A percentile compares a stretch with the other conserved stretches of the same genome.
Evolutionary conservation across 495 filamentous ascomycete genomes (phyloP).

Genomic region (Penicillium soppii): DNA sequence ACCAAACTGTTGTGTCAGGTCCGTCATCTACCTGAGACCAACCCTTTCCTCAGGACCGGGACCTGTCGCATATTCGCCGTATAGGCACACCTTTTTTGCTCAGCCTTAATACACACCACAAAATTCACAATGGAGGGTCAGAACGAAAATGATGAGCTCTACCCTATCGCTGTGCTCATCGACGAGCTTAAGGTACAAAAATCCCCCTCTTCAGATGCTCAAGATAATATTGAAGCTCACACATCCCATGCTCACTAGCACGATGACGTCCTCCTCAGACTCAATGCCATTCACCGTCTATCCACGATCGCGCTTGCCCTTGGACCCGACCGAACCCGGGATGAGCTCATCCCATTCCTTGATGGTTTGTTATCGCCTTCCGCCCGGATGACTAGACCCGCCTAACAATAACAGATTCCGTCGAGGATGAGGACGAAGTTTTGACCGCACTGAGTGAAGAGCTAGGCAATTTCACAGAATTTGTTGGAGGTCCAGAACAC

Average conservation of each 20-base stretch:
- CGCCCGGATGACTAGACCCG: constrained; percentile 3
- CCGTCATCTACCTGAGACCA: constrained; percentile 25
- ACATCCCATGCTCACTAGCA: constrained; percentile 57
- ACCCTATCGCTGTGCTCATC: constrained; percentile 98
- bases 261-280: constrained; percentile 93
- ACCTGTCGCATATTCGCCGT: constrained; percentile 32
- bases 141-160: constrained; percentile 90
- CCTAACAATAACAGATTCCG: constrained; percentile 69
- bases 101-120: constrained; percentile 21
- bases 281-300: constrained; percentile 97
- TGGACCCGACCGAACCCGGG: constrained; percentile 90
- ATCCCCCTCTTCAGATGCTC: constrained; percentile 8
- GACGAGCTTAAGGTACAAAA: constrained; percentile 91
- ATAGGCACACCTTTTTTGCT: constrained; percentile 16
- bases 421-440: constrained; percentile 98
- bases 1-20: constrained; percentile 17
- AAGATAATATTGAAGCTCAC: constrained; percentile 24
- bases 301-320: constrained; percentile 96
- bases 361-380: constrained; percentile 66
- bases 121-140: constrained; percentile 64
- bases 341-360: constrained; percentile 97
- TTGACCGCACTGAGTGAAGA: constrained; percentile 96
- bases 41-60: constrained; percentile 31
- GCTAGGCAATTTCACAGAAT: constrained; percentile 93
- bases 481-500: constrained; percentile 90